A percentile compares a stretch with the other conserved stretches of the same genome.
Conservation (phyloP, 2,329 filamentous ascomycete genomes). For the Metarhizium sp. region DNA sequence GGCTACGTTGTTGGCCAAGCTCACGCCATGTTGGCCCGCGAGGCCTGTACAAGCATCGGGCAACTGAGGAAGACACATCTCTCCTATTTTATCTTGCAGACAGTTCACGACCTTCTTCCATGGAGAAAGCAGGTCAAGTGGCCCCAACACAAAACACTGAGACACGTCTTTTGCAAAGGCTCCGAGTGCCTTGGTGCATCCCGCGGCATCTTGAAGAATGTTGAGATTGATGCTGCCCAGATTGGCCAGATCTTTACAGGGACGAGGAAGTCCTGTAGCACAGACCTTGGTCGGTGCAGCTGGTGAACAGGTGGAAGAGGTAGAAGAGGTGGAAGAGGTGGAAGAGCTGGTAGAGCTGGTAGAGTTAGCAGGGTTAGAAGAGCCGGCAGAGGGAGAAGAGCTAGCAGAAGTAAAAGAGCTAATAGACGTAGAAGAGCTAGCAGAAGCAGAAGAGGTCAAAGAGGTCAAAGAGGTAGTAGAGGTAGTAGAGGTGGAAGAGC, state of each 20-base stretch:
- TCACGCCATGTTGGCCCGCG: background rate
- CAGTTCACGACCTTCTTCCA: background rate
- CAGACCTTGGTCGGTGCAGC: slow-evolving; percentile 2
- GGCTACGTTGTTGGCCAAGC: background rate
- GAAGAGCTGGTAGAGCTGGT: too few relatives aligned
- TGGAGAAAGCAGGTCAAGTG: background rate
- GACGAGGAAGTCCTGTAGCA: background rate
- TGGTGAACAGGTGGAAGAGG: background rate
- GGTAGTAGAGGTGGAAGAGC: background rate
- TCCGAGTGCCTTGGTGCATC: slow-evolving; percentile 1
- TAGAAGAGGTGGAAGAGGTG: too few relatives aligned
- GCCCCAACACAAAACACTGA: background rate
- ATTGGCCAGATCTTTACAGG: background rate
- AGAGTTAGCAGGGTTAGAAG: too few relatives aligned
- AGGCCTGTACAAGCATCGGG: slow-evolving; percentile 1
- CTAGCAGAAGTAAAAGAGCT: background rate
- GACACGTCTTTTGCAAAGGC: background rate
- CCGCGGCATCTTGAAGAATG: background rate
- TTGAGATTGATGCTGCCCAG: background rate
- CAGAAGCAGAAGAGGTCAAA: too few relatives aligned
- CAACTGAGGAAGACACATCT: background rate
- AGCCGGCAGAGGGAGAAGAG: background rate
- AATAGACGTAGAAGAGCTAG: background rate
- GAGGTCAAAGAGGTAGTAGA: too few relatives aligned
- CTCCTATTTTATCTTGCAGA: background rate